Base-by-base conservation (phyloP, 2,329 filamentous ascomycete genomes). In the Hymenoscyphus fraxineus region DNA sequence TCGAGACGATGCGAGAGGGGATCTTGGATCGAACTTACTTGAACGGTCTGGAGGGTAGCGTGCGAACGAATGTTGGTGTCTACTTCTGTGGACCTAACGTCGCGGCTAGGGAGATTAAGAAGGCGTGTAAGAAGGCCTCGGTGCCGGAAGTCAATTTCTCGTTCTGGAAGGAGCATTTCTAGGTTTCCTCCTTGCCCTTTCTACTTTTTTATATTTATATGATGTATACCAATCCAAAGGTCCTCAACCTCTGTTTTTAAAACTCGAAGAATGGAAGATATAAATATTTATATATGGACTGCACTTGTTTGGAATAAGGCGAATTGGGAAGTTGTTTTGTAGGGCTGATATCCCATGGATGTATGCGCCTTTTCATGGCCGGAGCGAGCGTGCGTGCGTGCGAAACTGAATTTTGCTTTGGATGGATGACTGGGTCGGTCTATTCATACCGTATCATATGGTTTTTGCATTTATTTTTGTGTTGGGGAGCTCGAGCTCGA, bases 151-250 rank as follows among this genome's bases (percentile, higher is more conserved):
- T 99, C 64, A 86, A 88, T 73, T 99, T 98, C 81, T 91, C 92
- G 73, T 99, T 99, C 82, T 99, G 95, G 95, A 99, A 99, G 81
- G 95, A 99, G 79, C 94, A 99, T 76, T 89, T 89, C 75, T 89
- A 83, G 66, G 67, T 38, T 35, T 35, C 6, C 35, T 35, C 22
- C 9, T 32, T n/a, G 55, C 22, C n/a, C 31, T 31, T 16, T 58
- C 15, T 58, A 13, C 7, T n/a, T 35, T 35, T 35, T 6, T 35
- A 7, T 35, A 10, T 35, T 35, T 35, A 39, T 38, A 15, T n/a
- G 35, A 27, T 38, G 15, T 40, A n/a, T 27, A 40, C 12, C 15
- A 12, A 27, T 27, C 27, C 2, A 27, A 51, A 51, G 19, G 13
- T 51, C 19, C 3, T 6, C 7, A 51, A 51, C 19, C 44, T 6